Percentiles rank a stretch among this genome's conserved stretches.
phyloP scores from a whole-genome alignment of 2,329 filamentous ascomycete species.

The Parasarocladium wereldwijsianum region DNA sequence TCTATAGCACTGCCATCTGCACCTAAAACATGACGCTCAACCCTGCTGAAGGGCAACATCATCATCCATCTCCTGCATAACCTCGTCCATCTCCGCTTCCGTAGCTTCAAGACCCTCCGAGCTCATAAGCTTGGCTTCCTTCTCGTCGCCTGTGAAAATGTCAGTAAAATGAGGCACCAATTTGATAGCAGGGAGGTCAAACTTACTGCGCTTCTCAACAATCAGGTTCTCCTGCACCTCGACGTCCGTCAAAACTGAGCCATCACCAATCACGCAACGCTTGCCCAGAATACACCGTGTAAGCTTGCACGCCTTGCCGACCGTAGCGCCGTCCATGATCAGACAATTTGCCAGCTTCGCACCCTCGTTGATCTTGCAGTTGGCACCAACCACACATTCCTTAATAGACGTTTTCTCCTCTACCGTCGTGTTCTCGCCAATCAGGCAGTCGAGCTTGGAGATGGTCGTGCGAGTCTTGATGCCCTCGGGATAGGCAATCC shows the following conservation, averaged over 20 bases:
- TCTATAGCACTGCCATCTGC: no score
- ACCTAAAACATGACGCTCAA: no score
- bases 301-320: constrained; percentile 73
- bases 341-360: constrained; percentile 77
- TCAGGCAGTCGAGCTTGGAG: constrained; percentile 64
- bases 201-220: constrained; percentile 62
- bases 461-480: constrained; percentile 72
- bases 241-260: constrained; percentile 68
- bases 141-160: constrained; percentile 23
- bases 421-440: constrained; percentile 79
- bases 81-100: constrained; percentile 44
- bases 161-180: constrained; percentile 1
- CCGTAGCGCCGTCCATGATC: constrained; percentile 79
- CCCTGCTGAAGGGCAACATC: constrained; percentile 10
- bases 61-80: constrained; percentile 27
- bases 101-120: constrained; percentile 51
- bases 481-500: constrained; percentile 71
- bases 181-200: background rate
- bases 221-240: constrained; percentile 86
- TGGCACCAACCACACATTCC: constrained; percentile 75
- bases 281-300: constrained; percentile 79
- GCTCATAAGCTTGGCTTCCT: constrained; percentile 53
- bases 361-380: constrained; percentile 75
- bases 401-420: constrained; percentile 88
- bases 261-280: constrained; percentile 69